These are phyloP conservation scores for Aspergillus taichungensis DNA, from an alignment of 495 filamentous ascomycete genomes.

Conservation along the genomic window DNA sequence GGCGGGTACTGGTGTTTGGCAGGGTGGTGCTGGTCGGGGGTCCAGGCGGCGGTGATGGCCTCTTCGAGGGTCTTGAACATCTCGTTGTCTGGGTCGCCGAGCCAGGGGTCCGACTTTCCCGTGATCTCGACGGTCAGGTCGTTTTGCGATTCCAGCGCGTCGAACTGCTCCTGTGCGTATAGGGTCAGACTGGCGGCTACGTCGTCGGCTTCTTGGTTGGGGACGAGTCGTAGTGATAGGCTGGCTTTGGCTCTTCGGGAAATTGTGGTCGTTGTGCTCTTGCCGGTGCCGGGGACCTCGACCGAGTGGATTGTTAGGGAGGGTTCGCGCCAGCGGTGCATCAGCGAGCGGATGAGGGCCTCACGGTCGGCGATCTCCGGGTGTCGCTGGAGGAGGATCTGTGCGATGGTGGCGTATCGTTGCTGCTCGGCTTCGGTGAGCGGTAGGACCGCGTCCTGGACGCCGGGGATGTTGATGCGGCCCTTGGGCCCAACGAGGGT, in stretches of 20 bases:
- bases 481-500: slow-evolving; percentile 61
- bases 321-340: slow-evolving; percentile 93
- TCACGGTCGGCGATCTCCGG: slow-evolving; percentile 58
- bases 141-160: slow-evolving; percentile 65
- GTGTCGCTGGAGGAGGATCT: slow-evolving; percentile 61
- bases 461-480: slow-evolving; percentile 57
- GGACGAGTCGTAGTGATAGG: slow-evolving; percentile 85
- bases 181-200: slow-evolving; percentile 56
- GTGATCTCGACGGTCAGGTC: slow-evolving; percentile 75
- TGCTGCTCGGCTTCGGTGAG: slow-evolving; percentile 67
- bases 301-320: slow-evolving; percentile 89
- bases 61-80: slow-evolving; percentile 84
- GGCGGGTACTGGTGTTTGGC: slow-evolving; percentile 26
- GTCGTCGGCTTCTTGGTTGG: slow-evolving; percentile 75
- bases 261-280: slow-evolving; percentile 72
- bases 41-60: slow-evolving; percentile 80
- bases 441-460: slow-evolving; percentile 74
- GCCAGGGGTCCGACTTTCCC: slow-evolving; percentile 91
- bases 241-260: slow-evolving; percentile 76
- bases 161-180: slow-evolving; percentile 66
- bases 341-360: slow-evolving; percentile 65
- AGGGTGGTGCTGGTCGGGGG: slow-evolving; percentile 16
- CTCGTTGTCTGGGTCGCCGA: slow-evolving; percentile 83
- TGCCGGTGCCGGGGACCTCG: slow-evolving; percentile 53
- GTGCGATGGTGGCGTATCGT: slow-evolving; percentile 76